Percentiles rank a stretch among this genome's conserved stretches.
These are phyloP conservation scores for Alternaria infectoria DNA, from an alignment of 2,329 filamentous ascomycete species.

Conservation along the genomic window DNA sequence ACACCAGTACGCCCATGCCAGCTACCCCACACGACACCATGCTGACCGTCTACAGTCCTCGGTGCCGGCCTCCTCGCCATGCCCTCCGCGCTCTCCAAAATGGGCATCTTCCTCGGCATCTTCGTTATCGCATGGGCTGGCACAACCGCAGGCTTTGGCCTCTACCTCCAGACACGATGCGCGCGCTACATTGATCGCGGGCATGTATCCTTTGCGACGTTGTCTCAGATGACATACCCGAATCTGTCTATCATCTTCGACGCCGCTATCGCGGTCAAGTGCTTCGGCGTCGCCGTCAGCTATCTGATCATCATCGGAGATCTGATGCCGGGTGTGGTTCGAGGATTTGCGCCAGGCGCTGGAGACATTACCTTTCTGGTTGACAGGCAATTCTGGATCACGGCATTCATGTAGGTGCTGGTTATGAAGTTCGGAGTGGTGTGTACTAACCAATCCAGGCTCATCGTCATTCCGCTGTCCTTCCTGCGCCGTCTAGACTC, in stretches of 20 bases:
- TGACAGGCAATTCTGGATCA: constrained; percentile 96
- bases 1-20: constrained; percentile 75
- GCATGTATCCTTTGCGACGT: constrained; percentile 89
- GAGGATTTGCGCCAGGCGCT: constrained; percentile 74
- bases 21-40: not conserved
- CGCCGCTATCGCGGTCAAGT: constrained; percentile 94
- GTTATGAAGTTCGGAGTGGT: too few species aligned
- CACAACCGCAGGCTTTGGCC: constrained; percentile 84
- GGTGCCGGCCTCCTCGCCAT: constrained; percentile 93
- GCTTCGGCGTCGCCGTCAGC: constrained; percentile 95
- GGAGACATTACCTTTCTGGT: constrained; percentile 75
- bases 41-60: constrained; percentile 67
- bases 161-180: constrained; percentile 94
- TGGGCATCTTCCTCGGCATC: constrained; percentile 86
- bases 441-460: constrained; percentile 55
- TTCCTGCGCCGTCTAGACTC: constrained; percentile 92
- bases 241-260: constrained; percentile 96
- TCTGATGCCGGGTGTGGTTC: constrained; percentile 92
- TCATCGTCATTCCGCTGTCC: constrained; percentile 91
- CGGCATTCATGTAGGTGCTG: constrained; percentile 79
- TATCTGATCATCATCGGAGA: constrained; percentile 99
- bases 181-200: constrained; percentile 91
- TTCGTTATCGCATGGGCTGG: constrained; percentile 92
- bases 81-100: constrained; percentile 94
- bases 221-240: constrained; percentile 95